Percentiles rank a stretch among this genome's conserved stretches.
These are phyloP conservation scores for Stephania yunnanensis DNA, from an alignment of 164 flowering plant genomes.

Conservation along the genomic window DNA sequence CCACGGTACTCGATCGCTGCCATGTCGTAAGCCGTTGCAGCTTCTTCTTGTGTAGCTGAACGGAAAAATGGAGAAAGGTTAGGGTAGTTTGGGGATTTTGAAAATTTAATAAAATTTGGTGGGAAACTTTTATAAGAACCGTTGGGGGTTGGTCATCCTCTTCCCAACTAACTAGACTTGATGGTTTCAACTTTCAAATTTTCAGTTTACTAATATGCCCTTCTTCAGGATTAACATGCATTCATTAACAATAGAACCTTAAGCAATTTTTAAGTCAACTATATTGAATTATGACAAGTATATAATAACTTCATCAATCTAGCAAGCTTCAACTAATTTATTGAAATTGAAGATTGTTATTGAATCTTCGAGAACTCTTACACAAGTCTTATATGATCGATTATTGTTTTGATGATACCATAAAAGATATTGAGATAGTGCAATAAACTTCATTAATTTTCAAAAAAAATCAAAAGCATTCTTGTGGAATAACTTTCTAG, in stretches of 20 bases:
- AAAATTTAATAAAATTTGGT: constrained; percentile 12
- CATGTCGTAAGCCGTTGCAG: constrained; percentile 50
- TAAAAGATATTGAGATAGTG: too few species aligned
- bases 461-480: too few species aligned
- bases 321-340: too few species aligned
- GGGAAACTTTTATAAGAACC: constrained; percentile 15
- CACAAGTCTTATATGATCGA: too few species aligned
- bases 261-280: not conserved
- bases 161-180: constrained; percentile 20
- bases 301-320: too few species aligned
- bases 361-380: too few species aligned
- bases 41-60: constrained; percentile 47
- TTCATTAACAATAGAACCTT: not conserved
- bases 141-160: constrained; percentile 30
- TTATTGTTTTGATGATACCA: too few species aligned
- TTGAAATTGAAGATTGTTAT: too few species aligned
- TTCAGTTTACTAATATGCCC: not conserved
- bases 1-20: constrained; percentile 57
- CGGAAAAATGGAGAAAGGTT: constrained; percentile 25
- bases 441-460: too few species aligned
- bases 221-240: not conserved
- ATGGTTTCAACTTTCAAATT: not conserved
- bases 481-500: too few species aligned
- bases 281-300: too few species aligned
- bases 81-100: constrained; percentile 7